A percentile compares a stretch with the other conserved stretches of the same genome.
These are phyloP conservation scores for Trichoderma gamsii DNA, from an alignment of 495 filamentous ascomycete genomes.

Conservation along the genomic window DNA sequence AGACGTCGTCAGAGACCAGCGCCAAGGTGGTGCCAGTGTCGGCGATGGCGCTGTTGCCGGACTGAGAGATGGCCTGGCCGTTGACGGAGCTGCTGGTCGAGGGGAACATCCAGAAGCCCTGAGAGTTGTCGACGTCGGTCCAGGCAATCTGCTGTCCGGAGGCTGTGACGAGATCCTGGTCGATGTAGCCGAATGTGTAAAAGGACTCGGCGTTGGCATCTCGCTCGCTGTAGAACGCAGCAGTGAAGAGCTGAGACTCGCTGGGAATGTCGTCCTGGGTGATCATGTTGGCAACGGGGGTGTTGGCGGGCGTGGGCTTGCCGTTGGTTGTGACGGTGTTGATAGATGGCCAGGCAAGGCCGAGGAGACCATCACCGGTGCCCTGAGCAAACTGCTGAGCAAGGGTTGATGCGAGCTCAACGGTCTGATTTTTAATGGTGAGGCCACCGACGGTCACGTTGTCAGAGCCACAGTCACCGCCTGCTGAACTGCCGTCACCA, in stretches of 20 bases:
- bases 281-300: slow-evolving; percentile 52
- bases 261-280: slow-evolving; percentile 28
- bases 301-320: slow-evolving; percentile 68
- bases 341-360: slow-evolving; percentile 62
- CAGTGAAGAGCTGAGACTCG: background rate
- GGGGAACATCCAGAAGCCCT: slow-evolving; percentile 69
- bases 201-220: slow-evolving; percentile 21
- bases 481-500: slow-evolving; percentile 59
- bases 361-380: slow-evolving; percentile 61
- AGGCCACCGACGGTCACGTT: slow-evolving; percentile 61
- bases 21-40: slow-evolving; percentile 73
- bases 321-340: slow-evolving; percentile 57
- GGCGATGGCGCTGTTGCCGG: slow-evolving; percentile 46
- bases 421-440: slow-evolving; percentile 55
- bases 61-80: slow-evolving; percentile 27
- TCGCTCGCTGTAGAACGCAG: slow-evolving; percentile 53
- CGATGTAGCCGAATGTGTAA: slow-evolving; percentile 68
- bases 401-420: slow-evolving; percentile 59
- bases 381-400: slow-evolving; percentile 53
- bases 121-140: slow-evolving; percentile 46
- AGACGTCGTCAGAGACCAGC: slow-evolving; percentile 51
- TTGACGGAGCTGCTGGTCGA: slow-evolving; percentile 55
- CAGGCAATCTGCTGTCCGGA: slow-evolving; percentile 45
- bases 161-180: slow-evolving; percentile 55
- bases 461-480: slow-evolving; percentile 62